Evolutionary conservation across 2,329 filamentous ascomycete genomes (phyloP).

Genomic region (Tolypocladium cylindrosporum): DNA sequence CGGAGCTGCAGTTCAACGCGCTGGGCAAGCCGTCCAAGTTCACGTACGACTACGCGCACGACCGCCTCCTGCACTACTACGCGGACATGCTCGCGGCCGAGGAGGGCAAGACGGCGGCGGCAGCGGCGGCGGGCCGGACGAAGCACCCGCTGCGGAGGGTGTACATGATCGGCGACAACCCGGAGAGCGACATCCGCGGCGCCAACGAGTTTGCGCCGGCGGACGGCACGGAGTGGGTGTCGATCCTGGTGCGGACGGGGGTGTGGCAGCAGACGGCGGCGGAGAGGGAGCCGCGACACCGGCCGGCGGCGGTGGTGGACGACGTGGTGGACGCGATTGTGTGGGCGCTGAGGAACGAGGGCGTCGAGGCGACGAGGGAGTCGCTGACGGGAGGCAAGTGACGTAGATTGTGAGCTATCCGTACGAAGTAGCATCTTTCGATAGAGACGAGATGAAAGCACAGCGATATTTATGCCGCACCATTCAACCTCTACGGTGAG

Average conservation of each 20-base stretch:
- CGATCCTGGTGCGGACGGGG: constrained; percentile 70
- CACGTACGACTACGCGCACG: constrained; percentile 74
- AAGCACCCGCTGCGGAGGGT: constrained; percentile 62
- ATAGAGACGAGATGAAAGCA: neutral
- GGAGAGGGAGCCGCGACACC: constrained; percentile 41
- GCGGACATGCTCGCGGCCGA: constrained; percentile 13
- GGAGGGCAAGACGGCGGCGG: constrained; percentile 5
- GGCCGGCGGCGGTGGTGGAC: constrained; percentile 56
- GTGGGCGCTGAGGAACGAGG: constrained; percentile 59
- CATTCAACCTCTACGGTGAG: neutral
- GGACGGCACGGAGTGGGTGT: constrained; percentile 63
- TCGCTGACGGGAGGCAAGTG: constrained; percentile 10
- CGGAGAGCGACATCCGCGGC: constrained; percentile 81
- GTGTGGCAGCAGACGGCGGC: constrained; percentile 47
- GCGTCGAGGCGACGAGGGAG: constrained; percentile 23
- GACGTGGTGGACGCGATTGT: constrained; percentile 69
- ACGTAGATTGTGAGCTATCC: neutral
- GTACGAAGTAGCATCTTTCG: neutral
- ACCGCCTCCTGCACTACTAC: constrained; percentile 52
- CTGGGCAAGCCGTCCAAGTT: constrained; percentile 74
- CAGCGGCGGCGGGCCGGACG: constrained; percentile 11
- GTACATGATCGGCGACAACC: constrained; percentile 92
- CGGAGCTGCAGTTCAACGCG: constrained; percentile 49
- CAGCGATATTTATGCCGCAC: no score
- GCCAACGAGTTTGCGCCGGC: constrained; percentile 66